These are phyloP conservation scores for Cryphonectria radicalis DNA, from an alignment of 2,329 filamentous ascomycete genomes.

Conservation along the genomic window DNA sequence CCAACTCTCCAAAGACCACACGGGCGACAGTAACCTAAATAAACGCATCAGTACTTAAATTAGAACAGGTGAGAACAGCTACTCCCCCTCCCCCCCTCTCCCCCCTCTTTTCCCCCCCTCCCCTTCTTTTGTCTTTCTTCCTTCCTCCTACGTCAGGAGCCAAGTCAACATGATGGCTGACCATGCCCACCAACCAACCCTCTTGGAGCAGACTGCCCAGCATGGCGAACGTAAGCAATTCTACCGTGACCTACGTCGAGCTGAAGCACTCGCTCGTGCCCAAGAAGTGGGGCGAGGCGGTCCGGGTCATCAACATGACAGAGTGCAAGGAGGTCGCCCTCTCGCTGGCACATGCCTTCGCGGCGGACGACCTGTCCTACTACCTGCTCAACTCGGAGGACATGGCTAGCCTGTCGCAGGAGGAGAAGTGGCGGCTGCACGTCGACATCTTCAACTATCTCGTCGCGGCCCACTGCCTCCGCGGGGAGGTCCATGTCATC, in stretches of 20 bases:
- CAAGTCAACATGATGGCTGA: conserved; percentile 1
- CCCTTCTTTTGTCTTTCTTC: neutral
- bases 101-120: too few relatives aligned
- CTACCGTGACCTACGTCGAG: conserved; percentile 38
- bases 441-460: conserved; percentile 78
- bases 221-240: conserved; percentile 49
- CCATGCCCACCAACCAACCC: neutral
- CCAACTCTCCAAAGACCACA: conserved; percentile 58
- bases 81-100: too few relatives aligned
- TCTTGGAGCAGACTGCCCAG: conserved; percentile 35
- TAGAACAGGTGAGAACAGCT: conserved; percentile 15
- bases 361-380: conserved; percentile 71
- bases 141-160: neutral
- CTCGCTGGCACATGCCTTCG: conserved; percentile 78
- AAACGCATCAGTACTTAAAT: conserved; percentile 49
- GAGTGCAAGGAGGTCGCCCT: conserved; percentile 74
- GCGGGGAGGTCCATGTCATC: conserved; percentile 74
- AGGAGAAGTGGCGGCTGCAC: conserved; percentile 77
- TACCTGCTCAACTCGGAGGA: conserved; percentile 78
- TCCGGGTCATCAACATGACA: conserved; percentile 66
- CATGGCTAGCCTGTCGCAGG: conserved; percentile 62
- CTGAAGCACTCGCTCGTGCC: conserved; percentile 54
- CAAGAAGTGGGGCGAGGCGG: conserved; percentile 55
- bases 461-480: conserved; percentile 74
- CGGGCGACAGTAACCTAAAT: conserved; percentile 61